Base-by-base conservation (phyloP, 306 rosid species). In the Purshia tridentata region DNA sequence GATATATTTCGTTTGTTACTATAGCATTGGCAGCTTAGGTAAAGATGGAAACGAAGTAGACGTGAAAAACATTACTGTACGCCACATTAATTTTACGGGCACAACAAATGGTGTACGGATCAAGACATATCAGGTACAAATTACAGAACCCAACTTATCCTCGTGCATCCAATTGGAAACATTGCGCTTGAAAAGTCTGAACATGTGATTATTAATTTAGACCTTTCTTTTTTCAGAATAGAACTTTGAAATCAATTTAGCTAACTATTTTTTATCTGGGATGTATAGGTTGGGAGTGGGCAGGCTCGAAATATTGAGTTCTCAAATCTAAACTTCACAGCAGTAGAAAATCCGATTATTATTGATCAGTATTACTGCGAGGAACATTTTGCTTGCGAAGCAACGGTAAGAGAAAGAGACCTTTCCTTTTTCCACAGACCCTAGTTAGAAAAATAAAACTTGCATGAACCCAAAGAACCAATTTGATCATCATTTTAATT, bases 331-430 rank as follows among this genome's bases (percentile, higher is more conserved):
- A 72, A 29, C 6, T 60, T 72, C 56, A 20, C 37, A 15, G 18
- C 59, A 10, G 76, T 37, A 23, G 58, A 50, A 35, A 72, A 72
- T 29, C 76, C 76, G 46, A 72, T 72, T 22, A 58, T 48, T 16
- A 72, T 72, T 15, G 76, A 72, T 60, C 76, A 72, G 6, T n/a
- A 72, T 42, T 72, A 72, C 53, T 61, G 76, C n/a, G 52, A 42
- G 13, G 1, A 18, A 44, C 63, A 22, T 9, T 5, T 41, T 42
- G 50, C 44, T 12, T 56, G 50, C 8, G 39, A n/a, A 13, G 19
- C 23, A 5, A 16, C 18, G 45, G 75, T 71, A 56, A 55, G 23
- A 29, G 35, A 29, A 29, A 29, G 35, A 29, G 35, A 29, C 35
- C 35, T 29, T 29, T 3, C n/a, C n/a, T n/a, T n/a, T n/a, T n/a